Conservation (phyloP, 371 early-diverging fungal genomes). For the Phascolomyces articulosus region DNA sequence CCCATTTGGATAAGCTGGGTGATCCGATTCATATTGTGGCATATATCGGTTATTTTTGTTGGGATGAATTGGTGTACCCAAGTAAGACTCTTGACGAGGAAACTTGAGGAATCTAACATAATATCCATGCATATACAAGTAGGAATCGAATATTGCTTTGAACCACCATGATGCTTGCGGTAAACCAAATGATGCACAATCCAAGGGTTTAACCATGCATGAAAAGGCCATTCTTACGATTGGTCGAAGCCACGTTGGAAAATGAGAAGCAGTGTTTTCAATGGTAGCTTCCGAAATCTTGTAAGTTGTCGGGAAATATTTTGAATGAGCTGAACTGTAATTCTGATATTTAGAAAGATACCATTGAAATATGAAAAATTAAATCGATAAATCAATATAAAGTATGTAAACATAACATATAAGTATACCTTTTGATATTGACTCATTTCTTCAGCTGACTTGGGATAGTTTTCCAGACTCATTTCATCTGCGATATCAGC, state of each 20-base stretch:
- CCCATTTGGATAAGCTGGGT: constrained; percentile 31
- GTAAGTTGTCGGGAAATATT: constrained; percentile 24
- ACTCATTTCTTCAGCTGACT: constrained; percentile 36
- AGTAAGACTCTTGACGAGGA: constrained; percentile 23
- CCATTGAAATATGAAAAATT: no score
- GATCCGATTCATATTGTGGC: constrained; percentile 26
- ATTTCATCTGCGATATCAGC: constrained; percentile 38
- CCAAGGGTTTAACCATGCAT: constrained; percentile 21
- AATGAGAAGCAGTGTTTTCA: constrained; percentile 5
- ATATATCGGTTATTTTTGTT: constrained; percentile 31
- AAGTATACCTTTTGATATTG: constrained; percentile 28
- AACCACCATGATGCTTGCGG: background rate
- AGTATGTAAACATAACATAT: no score
- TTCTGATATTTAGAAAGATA: background rate
- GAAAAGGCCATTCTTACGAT: constrained; percentile 7
- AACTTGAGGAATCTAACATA: constrained; percentile 35
- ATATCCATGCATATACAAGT: constrained; percentile 9
- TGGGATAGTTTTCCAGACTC: constrained; percentile 56
- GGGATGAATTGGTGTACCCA: constrained; percentile 29
- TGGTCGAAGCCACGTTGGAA: background rate
- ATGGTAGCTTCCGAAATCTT: constrained; percentile 32
- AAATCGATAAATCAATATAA: no score
- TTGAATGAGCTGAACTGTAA: constrained; percentile 11
- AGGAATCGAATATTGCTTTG: background rate
- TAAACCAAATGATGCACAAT: constrained; percentile 30